These are phyloP conservation scores for Polyporus arcularius DNA, from an alignment of 768 basidiomycete genomes.

Conservation along the genomic window DNA sequence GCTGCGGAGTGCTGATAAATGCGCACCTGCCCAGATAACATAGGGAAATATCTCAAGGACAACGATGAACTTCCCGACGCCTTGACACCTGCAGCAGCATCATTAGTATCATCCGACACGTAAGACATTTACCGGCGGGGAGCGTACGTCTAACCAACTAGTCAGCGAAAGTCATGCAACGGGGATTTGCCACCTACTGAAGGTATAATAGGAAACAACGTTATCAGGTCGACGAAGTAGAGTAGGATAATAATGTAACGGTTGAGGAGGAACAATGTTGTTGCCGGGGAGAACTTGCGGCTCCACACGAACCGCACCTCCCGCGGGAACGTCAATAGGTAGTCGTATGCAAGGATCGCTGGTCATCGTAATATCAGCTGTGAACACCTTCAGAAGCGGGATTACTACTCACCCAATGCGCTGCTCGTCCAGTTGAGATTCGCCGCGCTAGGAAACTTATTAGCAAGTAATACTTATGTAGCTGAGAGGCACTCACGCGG, in stretches of 20 bases:
- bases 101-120: not conserved
- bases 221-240: conserved; percentile 7
- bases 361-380: no score
- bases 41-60: conserved; percentile 7
- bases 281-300: conserved; percentile 7
- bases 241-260: conserved; percentile 8
- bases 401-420: conserved; percentile 1
- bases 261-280: conserved; percentile 7
- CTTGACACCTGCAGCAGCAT: not conserved
- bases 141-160: no score
- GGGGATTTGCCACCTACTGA: not conserved
- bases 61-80: conserved; percentile 2
- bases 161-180: no score
- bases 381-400: not conserved
- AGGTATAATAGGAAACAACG: conserved; percentile 1
- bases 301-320: conserved; percentile 11
- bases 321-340: conserved; percentile 6
- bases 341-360: conserved; percentile 7
- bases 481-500: not conserved
- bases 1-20: not conserved
- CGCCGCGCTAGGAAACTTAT: not conserved
- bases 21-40: conserved; percentile 9
- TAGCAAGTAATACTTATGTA: not conserved
- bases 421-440: conserved; percentile 10
- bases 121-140: no score